Base-by-base conservation (phyloP, 306 rosid genomes). In the Rosa multiflora region DNA sequence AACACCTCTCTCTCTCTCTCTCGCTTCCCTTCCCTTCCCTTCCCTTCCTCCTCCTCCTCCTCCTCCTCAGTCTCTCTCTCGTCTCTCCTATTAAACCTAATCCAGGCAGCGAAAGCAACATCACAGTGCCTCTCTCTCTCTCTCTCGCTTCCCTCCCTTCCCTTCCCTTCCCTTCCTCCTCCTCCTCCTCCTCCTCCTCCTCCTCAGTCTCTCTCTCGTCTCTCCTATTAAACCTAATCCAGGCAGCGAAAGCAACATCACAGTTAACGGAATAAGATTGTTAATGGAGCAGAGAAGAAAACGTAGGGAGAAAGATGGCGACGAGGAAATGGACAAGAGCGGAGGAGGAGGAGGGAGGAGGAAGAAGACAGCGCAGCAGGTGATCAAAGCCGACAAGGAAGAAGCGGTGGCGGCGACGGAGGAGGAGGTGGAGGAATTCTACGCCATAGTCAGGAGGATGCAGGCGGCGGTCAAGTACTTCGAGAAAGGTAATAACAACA, bases 341-440 rank as follows among this genome's bases (percentile, higher is more conserved):
- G 78, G 73, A 76, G 82, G 44, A 46, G 76, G 73, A 78, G 80
- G 43, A 46, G 61, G 81, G 72, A 71, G 49, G 73, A 32, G 7
- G 49, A 72, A 43, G 88, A 70, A 32, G 84, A 47, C 23, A 13
- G 47, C 8, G 75, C 14, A 5, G 67, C 8, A 49, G 20, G 55
- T 70, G 71, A 66, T n/a, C 73, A 44, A 62, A 10, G 20, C 42
- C 80, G 61, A 9, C n/a, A 76, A 71, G 44, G 73, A 53, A 67
- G 58, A 51, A 73, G 78, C 20, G 20, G 81, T 61, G 35, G 88
- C 89, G 35, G 88, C 89, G 15, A 75, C 89, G 40, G 93, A 88
- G 82, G 92, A 86, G 67, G 94, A 87, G 80, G 93, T 92, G 67
- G 97, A 92, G 77, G 97, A 92, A 70, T 92, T 92, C 75, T 92